Percentiles rank a stretch among this genome's conserved stretches.
Evolutionary conservation across 2,329 filamentous ascomycete species (phyloP).

Genomic region (Zelopaecilomyces penicillatus): DNA sequence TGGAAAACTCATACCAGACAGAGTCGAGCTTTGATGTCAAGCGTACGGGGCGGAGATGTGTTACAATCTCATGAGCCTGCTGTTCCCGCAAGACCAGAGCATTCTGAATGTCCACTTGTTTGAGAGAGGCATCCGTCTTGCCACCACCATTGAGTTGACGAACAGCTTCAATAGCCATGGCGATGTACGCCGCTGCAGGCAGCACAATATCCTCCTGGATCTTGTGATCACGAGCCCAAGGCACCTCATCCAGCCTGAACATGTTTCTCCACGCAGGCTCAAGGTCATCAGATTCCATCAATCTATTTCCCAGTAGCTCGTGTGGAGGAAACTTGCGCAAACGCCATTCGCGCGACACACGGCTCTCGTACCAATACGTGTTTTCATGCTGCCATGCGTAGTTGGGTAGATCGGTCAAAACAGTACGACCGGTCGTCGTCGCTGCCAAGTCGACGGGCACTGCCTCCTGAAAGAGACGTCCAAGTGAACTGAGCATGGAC

Average conservation of each 20-base stretch:
- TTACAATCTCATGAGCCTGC: slow-evolving; percentile 9
- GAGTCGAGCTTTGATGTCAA: slow-evolving; percentile 8
- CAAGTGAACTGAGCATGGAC: slow-evolving; percentile 10
- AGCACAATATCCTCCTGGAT: slow-evolving; percentile 32
- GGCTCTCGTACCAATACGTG: slow-evolving; percentile 15
- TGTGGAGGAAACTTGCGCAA: slow-evolving; percentile 16
- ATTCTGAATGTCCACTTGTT: slow-evolving; percentile 7
- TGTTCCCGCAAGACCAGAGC: slow-evolving; percentile 7
- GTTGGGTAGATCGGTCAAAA: slow-evolving; percentile 27
- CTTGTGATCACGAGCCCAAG: slow-evolving; percentile 38
- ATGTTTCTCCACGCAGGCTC: slow-evolving; percentile 33
- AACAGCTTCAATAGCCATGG: slow-evolving; percentile 34
- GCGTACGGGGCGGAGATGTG: slow-evolving; percentile 4
- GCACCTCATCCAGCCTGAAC: slow-evolving; percentile 25
- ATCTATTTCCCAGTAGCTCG: slow-evolving; percentile 21
- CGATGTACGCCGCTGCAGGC: slow-evolving; percentile 33
- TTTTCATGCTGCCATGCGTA: slow-evolving; percentile 19
- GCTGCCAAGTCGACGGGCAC: slow-evolving; percentile 8
- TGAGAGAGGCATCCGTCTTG: slow-evolving; percentile 1
- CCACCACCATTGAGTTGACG: slow-evolving; percentile 10
- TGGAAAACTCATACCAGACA: slow-evolving; percentile 10
- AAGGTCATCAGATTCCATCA: slow-evolving; percentile 20
- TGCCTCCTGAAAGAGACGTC: slow-evolving; percentile 11
- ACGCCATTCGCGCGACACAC: slow-evolving; percentile 16
- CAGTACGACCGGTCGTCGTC: background rate